These are phyloP conservation scores for Podaxis rugospora DNA, from an alignment of 768 basidiomycete species.

Conservation along the genomic window DNA sequence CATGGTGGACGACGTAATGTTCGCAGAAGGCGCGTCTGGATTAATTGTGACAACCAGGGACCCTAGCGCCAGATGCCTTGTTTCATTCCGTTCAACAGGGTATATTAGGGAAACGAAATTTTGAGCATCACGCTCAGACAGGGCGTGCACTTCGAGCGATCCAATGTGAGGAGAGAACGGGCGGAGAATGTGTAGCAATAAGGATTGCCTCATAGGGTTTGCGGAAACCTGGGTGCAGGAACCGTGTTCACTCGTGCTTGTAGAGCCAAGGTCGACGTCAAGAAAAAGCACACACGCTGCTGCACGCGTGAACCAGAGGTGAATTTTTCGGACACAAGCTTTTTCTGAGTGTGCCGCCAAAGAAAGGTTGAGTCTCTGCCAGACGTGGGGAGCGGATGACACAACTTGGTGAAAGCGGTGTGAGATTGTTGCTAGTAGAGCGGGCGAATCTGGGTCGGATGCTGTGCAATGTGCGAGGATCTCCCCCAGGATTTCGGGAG, in stretches of 20 bases:
- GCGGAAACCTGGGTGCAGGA: no score
- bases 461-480: slow-evolving; percentile 25
- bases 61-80: neutral
- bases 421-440: slow-evolving; percentile 27
- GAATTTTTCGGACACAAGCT: slow-evolving; percentile 19
- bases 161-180: slow-evolving; percentile 14
- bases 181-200: neutral
- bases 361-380: slow-evolving; percentile 24
- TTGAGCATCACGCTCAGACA: slow-evolving; percentile 17
- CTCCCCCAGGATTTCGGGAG: slow-evolving; percentile 31
- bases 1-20: neutral
- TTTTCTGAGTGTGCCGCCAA: slow-evolving; percentile 14
- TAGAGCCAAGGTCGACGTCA: slow-evolving; percentile 13
- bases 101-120: slow-evolving; percentile 19
- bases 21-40: neutral
- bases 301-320: slow-evolving; percentile 25
- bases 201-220: neutral
- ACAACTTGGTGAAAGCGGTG: slow-evolving; percentile 23
- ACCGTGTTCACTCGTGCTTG: neutral
- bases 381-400: slow-evolving; percentile 24
- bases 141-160: slow-evolving; percentile 15
- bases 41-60: neutral
- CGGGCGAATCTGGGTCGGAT: slow-evolving; percentile 26
- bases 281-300: slow-evolving; percentile 22
- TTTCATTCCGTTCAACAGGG: neutral